Conservation (phyloP, 208 protist genomes). For the Strigomonas oncopelti region DNA sequence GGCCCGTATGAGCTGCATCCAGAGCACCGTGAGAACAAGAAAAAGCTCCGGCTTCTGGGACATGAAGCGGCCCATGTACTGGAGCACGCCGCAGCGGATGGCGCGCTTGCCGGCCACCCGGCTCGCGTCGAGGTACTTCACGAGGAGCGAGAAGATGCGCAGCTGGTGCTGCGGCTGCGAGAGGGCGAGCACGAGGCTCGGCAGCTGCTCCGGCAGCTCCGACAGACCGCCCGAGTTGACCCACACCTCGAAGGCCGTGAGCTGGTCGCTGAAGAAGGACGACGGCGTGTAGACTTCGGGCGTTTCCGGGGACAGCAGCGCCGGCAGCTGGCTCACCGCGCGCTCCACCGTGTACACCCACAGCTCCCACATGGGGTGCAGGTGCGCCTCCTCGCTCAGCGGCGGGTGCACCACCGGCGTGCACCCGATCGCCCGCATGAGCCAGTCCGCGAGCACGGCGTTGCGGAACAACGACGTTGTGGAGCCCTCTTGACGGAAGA, state of each 20-base stretch:
- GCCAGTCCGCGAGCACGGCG: slow-evolving; percentile 96
- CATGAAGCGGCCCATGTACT: slow-evolving; percentile 96
- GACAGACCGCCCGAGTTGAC: slow-evolving; percentile 90
- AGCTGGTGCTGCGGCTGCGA: slow-evolving; percentile 90
- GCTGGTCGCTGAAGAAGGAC: slow-evolving; percentile 97
- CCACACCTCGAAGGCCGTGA: slow-evolving; percentile 99
- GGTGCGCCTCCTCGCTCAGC: slow-evolving; percentile 89
- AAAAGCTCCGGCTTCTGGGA: slow-evolving; percentile 73
- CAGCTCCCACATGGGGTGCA: slow-evolving; percentile 95
- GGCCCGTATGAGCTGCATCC: slow-evolving; percentile 80
- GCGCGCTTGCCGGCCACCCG: slow-evolving; percentile 93
- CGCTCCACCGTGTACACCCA: slow-evolving; percentile 94
- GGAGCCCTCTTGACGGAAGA: slow-evolving; percentile 95
- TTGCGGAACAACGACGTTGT: slow-evolving; percentile 96
- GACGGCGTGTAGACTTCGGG: slow-evolving; percentile 71
- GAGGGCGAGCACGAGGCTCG: slow-evolving; percentile 96
- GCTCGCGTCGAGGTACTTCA: slow-evolving; percentile 95
- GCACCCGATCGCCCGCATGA: slow-evolving; percentile 93
- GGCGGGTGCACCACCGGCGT: slow-evolving; percentile 93
- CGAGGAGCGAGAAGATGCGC: slow-evolving; percentile 94
- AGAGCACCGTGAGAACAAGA: slow-evolving; percentile 74
- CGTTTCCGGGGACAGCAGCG: slow-evolving; percentile 35
- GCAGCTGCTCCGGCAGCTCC: slow-evolving; percentile 94
- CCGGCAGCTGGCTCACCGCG: slow-evolving; percentile 89
- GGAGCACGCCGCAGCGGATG: slow-evolving; percentile 96